Percentiles rank a stretch among this genome's conserved stretches.
These are phyloP conservation scores for Aspergillus carlsbadensis DNA, from an alignment of 495 filamentous ascomycete species.

Conservation along the genomic window DNA sequence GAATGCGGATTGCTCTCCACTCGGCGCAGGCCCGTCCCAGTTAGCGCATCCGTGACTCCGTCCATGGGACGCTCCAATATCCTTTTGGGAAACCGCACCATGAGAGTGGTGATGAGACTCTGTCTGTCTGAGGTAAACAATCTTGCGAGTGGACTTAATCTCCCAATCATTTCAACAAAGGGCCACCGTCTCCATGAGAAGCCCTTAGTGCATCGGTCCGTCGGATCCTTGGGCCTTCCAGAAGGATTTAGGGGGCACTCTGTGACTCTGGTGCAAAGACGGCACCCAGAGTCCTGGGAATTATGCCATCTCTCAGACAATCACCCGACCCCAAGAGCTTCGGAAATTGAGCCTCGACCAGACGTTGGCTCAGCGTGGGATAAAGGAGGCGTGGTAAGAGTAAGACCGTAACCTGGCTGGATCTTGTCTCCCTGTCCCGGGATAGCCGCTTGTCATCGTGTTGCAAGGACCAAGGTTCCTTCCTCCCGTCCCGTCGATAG, in stretches of 20 bases:
- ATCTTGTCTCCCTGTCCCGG: too few relatives aligned
- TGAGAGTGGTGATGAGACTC: too few relatives aligned
- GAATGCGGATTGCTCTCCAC: constrained; percentile 25
- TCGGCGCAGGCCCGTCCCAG: constrained; percentile 24
- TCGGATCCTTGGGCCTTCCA: constrained; percentile 18
- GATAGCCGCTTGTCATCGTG: too few relatives aligned
- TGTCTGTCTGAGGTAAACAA: constrained; percentile 1
- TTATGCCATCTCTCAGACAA: background rate
- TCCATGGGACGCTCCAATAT: constrained; percentile 1
- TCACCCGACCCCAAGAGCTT: background rate
- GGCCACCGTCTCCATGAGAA: background rate
- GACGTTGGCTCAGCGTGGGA: too few relatives aligned
- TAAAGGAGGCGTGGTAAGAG: too few relatives aligned
- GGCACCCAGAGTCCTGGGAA: constrained; percentile 4
- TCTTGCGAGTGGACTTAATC: background rate
- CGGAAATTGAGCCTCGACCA: background rate
- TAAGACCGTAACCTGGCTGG: too few relatives aligned
- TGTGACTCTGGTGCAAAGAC: background rate
- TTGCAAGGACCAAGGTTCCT: background rate
- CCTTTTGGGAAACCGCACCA: constrained; percentile 5
- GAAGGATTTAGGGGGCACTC: constrained; percentile 22
- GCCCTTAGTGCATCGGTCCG: constrained; percentile 7
- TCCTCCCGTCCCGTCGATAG: background rate
- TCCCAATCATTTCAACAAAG: background rate
- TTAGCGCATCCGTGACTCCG: constrained; percentile 5